Percentiles rank a stretch among this genome's conserved stretches.
phyloP scores from a whole-genome alignment of 495 filamentous ascomycete species.

The Daldinia grandis region DNA sequence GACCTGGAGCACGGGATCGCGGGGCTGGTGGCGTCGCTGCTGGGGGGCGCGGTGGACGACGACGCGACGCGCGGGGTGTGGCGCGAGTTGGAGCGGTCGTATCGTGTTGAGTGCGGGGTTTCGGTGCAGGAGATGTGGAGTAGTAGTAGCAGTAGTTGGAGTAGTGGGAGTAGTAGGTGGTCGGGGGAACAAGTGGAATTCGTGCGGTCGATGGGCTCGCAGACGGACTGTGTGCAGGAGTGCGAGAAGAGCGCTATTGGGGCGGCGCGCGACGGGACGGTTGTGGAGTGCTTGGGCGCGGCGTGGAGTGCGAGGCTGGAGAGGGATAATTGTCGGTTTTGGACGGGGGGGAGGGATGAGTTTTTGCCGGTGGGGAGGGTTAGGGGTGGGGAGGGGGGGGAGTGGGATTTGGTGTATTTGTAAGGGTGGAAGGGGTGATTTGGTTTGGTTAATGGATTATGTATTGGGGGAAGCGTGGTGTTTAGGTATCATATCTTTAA shows the following conservation, averaged over 20 bases:
- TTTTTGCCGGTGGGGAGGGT: conserved; percentile 34
- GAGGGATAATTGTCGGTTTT: conserved; percentile 34
- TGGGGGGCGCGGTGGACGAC: conserved; percentile 17
- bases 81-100: conserved; percentile 33
- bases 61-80: conserved; percentile 17
- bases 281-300: conserved; percentile 37
- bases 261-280: neutral
- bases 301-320: conserved; percentile 17
- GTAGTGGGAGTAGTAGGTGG: neutral
- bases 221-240: conserved; percentile 27
- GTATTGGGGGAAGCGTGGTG: neutral
- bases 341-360: conserved; percentile 28
- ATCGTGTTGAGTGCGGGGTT: conserved; percentile 36
- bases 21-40: neutral
- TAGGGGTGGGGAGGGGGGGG: conserved; percentile 9
- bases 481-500: neutral
- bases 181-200: neutral
- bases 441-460: neutral
- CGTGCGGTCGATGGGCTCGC: neutral
- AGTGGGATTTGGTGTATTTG: conserved; percentile 39
- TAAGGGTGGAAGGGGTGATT: neutral
- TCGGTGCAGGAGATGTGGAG: neutral
- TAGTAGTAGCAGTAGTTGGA: neutral
- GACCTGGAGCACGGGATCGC: conserved; percentile 21
- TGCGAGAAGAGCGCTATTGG: conserved; percentile 35